phyloP scores from a whole-genome alignment of 495 filamentous ascomycete genomes.

The Tuber microsphaerosporum region DNA sequence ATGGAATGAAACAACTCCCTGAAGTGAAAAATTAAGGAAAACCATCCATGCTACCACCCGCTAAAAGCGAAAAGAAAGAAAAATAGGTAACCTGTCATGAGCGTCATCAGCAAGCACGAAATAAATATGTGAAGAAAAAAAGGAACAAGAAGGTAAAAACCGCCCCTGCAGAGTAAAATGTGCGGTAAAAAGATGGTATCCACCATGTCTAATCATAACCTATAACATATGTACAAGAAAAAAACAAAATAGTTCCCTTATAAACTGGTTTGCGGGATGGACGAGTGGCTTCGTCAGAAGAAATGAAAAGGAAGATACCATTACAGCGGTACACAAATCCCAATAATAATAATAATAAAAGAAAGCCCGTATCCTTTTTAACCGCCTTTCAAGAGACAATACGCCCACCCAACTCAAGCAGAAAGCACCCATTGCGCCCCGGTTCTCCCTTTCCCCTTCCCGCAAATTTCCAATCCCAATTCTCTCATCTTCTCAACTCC shows the following conservation, averaged over 20 bases:
- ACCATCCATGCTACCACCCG: constrained; percentile 23
- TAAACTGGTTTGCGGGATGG: constrained; percentile 20
- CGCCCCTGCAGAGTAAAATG: constrained; percentile 9
- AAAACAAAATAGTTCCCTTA: constrained; percentile 23
- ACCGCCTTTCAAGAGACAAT: constrained; percentile 14
- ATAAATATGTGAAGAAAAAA: constrained; percentile 1
- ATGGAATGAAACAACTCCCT: constrained; percentile 55
- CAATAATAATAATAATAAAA: constrained; percentile 26
- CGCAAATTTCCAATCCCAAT: constrained; percentile 78
- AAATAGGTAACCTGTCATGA: constrained; percentile 39
- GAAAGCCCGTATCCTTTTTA: constrained; percentile 17
- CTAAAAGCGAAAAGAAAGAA: constrained; percentile 41
- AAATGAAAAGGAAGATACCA: constrained; percentile 19
- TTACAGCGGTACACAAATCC: neutral
- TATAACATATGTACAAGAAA: constrained; percentile 47
- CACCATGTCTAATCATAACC: constrained; percentile 34
- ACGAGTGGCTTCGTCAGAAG: constrained; percentile 25
- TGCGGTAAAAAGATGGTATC: constrained; percentile 13
- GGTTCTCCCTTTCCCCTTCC: constrained; percentile 58
- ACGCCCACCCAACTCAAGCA: constrained; percentile 43
- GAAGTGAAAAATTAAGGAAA: constrained; percentile 44
- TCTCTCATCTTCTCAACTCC: constrained; percentile 92
- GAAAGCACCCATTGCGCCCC: constrained; percentile 74
- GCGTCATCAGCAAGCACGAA: constrained; percentile 38
- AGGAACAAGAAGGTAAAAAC: constrained; percentile 3